Percentiles rank a stretch among this genome's conserved stretches.
These are phyloP conservation scores for Annulohypoxylon truncatum DNA, from an alignment of 2,329 filamentous ascomycete species.

Conservation along the genomic window DNA sequence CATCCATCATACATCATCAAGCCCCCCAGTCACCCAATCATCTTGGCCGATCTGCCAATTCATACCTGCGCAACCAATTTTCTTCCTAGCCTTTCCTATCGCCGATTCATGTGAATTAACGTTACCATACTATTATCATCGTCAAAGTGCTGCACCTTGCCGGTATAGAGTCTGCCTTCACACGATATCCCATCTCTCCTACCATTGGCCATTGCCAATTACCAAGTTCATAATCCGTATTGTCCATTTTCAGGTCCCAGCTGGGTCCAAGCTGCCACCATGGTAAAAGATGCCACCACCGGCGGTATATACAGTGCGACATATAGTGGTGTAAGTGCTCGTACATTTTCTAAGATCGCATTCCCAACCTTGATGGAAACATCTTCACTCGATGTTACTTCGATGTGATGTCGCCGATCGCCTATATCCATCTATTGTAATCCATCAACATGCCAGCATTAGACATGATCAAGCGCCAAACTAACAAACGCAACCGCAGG, in stretches of 20 bases:
- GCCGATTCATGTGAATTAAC: neutral
- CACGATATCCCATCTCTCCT: neutral
- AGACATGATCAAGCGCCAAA: neutral
- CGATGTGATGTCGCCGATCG: neutral
- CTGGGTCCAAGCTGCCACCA: slow-evolving; percentile 46
- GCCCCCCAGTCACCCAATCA: slow-evolving; percentile 32
- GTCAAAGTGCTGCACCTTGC: neutral
- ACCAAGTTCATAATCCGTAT: neutral
- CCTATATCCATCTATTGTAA: neutral
- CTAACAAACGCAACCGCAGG: slow-evolving; percentile 63
- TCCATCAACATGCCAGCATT: neutral
- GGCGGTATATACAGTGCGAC: slow-evolving; percentile 74
- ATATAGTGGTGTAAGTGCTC: slow-evolving; percentile 71
- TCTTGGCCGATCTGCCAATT: slow-evolving; percentile 17
- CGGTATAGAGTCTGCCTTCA: neutral
- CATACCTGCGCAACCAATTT: neutral
- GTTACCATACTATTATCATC: neutral
- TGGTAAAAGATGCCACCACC: slow-evolving; percentile 59
- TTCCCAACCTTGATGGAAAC: neutral
- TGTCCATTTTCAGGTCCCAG: slow-evolving; percentile 5
- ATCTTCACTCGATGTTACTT: neutral
- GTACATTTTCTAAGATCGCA: slow-evolving; percentile 9
- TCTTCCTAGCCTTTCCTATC: neutral
- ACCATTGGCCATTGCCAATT: neutral
- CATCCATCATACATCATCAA: slow-evolving; percentile 1